Evolutionary conservation across 1,284 basidiomycete species (phyloP).

Genomic region (Ustilago lituana): DNA sequence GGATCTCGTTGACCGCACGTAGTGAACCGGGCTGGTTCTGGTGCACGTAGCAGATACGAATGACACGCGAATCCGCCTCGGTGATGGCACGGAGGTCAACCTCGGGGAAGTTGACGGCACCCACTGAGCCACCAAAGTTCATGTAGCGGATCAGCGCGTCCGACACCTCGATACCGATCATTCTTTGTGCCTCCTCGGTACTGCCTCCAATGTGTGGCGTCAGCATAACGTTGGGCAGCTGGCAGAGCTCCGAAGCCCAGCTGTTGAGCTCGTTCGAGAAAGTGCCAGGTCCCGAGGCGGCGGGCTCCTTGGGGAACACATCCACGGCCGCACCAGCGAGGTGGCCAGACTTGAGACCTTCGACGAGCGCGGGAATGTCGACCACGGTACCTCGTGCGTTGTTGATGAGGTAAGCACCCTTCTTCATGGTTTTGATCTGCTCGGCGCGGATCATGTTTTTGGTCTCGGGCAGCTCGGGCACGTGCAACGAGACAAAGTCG

Average conservation of each 20-base stretch:
- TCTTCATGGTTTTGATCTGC: conserved; percentile 90
- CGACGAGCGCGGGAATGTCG: conserved; percentile 89
- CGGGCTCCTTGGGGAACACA: conserved; percentile 92
- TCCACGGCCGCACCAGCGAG: conserved; percentile 94
- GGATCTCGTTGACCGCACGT: conserved; percentile 87
- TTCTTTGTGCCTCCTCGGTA: conserved; percentile 96
- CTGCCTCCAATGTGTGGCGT: conserved; percentile 95
- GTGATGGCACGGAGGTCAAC: conserved; percentile 91
- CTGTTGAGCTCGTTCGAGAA: conserved; percentile 61
- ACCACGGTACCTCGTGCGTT: conserved; percentile 95
- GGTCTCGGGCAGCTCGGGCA: conserved; percentile 95
- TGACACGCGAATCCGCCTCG: conserved; percentile 79
- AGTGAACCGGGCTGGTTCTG: conserved; percentile 97
- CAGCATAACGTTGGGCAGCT: conserved; percentile 61
- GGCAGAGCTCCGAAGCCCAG: conserved; percentile 60
- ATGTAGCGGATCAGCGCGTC: conserved; percentile 87
- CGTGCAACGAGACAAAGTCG: conserved; percentile 96
- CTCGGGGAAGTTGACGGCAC: conserved; percentile 98
- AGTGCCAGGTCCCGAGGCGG: conserved; percentile 87
- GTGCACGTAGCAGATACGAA: conserved; percentile 96
- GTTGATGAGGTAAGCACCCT: conserved; percentile 95
- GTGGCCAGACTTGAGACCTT: conserved; percentile 82
- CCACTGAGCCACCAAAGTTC: conserved; percentile 85
- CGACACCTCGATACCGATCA: conserved; percentile 96
- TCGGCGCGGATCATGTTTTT: conserved; percentile 86